phyloP scores from a whole-genome alignment of 139 green algal genomes.

The Chlorella sp. region DNA sequence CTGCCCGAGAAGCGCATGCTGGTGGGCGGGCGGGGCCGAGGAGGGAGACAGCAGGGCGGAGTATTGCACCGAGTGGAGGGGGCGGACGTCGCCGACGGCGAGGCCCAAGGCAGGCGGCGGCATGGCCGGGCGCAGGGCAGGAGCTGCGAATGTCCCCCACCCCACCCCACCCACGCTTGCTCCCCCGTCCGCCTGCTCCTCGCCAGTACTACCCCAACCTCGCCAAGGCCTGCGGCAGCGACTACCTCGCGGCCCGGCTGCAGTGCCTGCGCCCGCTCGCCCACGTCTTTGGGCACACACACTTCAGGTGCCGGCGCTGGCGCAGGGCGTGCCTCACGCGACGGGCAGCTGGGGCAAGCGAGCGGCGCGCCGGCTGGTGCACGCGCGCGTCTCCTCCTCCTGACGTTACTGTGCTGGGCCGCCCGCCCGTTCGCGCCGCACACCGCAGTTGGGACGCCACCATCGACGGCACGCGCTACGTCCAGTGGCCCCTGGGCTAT shows the following conservation, averaged over 20 bases:
- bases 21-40: background rate
- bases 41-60: too few relatives aligned
- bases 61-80: too few relatives aligned
- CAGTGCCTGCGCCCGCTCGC: constrained; percentile 39
- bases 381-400: background rate
- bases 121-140: too few relatives aligned
- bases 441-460: constrained; percentile 69
- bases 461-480: constrained; percentile 50
- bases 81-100: too few relatives aligned
- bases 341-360: too few relatives aligned
- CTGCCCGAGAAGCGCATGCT: constrained; percentile 78
- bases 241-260: constrained; percentile 53
- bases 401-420: background rate
- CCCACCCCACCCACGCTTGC: too few relatives aligned
- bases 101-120: too few relatives aligned
- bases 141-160: too few relatives aligned
- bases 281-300: constrained; percentile 80
- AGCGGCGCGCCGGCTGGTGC: background rate
- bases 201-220: constrained; percentile 71
- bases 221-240: constrained; percentile 66
- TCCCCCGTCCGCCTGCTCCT: too few relatives aligned
- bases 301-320: constrained; percentile 51
- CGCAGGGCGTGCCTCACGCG: background rate
- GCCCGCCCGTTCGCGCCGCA: background rate
- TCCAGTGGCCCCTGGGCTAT: constrained; percentile 61